Percentiles rank a stretch among this genome's conserved stretches.
These are phyloP conservation scores for Closterium sp. DNA, from an alignment of 139 green algal genomes.

Conservation along the genomic window DNA sequence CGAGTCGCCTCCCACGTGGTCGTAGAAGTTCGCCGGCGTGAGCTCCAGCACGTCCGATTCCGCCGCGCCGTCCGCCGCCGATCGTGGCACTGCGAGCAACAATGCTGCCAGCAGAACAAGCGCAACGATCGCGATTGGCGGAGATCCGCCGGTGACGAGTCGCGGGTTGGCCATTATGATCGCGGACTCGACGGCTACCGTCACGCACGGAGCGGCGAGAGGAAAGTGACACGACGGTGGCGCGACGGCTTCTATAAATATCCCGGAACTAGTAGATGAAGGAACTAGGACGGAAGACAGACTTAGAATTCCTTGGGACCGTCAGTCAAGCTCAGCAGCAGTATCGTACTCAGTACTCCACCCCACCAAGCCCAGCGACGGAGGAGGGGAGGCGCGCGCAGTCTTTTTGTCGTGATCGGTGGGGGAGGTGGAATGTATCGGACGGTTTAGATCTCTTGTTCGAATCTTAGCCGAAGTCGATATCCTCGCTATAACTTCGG, in stretches of 20 bases:
- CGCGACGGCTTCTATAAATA: no score
- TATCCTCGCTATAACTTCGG: not conserved
- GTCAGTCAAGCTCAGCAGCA: not conserved
- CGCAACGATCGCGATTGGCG: not conserved
- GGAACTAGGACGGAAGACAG: no score
- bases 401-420: no score
- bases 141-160: not conserved
- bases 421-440: no score
- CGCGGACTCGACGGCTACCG: not conserved
- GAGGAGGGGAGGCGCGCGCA: no score
- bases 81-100: not conserved
- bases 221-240: no score
- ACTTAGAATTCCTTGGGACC: no score
- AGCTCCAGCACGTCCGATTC: slow-evolving; percentile 35
- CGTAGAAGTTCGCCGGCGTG: slow-evolving; percentile 47
- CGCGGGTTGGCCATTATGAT: not conserved
- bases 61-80: not conserved
- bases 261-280: no score
- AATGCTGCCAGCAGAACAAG: not conserved
- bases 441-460: not conserved
- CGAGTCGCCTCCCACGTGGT: slow-evolving; percentile 35
- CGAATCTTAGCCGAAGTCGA: not conserved
- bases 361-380: no score
- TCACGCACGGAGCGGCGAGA: not conserved
- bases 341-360: no score